A percentile compares a stretch with the other conserved stretches of the same genome.
phyloP scores from a whole-genome alignment of 352 stramenopile genomes.

The Globisporangium rhizosaccharum region DNA sequence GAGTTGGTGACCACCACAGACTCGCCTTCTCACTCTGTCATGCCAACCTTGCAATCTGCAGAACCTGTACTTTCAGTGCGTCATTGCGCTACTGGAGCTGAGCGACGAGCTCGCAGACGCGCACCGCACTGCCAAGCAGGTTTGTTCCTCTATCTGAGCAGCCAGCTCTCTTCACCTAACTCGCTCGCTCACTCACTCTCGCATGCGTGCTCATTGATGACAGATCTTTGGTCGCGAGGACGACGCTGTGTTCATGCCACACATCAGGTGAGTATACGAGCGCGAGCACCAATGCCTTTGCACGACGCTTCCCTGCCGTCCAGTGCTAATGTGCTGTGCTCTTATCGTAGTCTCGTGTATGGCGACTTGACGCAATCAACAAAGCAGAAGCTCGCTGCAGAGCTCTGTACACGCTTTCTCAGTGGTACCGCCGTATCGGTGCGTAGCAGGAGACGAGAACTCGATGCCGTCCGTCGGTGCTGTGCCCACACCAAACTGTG shows the following conservation, averaged over 20 bases:
- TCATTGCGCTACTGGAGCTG: slow-evolving; percentile 46
- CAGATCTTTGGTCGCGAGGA: slow-evolving; percentile 37
- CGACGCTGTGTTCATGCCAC: slow-evolving; percentile 50
- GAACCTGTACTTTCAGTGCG: slow-evolving; percentile 60
- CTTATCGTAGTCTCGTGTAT: slow-evolving; percentile 40
- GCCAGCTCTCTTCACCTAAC: not conserved
- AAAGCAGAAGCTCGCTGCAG: slow-evolving; percentile 28
- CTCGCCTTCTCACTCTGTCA: not conserved
- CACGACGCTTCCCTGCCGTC: not conserved
- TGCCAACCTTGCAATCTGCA: not conserved
- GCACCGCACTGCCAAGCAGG: slow-evolving; percentile 34
- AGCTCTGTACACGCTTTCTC: slow-evolving; percentile 32
- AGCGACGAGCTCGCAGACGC: slow-evolving; percentile 30
- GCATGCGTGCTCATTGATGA: not conserved
- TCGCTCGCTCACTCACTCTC: not conserved
- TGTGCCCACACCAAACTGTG: not conserved
- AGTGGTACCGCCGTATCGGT: slow-evolving; percentile 31
- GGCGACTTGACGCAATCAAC: slow-evolving; percentile 28
- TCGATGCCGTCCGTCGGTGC: not conserved
- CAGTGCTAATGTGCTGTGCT: not conserved
- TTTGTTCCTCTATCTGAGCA: not conserved
- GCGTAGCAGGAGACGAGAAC: not conserved
- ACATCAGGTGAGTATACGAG: slow-evolving; percentile 40
- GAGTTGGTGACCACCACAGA: not conserved
- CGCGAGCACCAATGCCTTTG: not conserved